These are phyloP conservation scores for Peribolospora kevripleyi DNA, from an alignment of 768 basidiomycete species.

Conservation along the genomic window DNA sequence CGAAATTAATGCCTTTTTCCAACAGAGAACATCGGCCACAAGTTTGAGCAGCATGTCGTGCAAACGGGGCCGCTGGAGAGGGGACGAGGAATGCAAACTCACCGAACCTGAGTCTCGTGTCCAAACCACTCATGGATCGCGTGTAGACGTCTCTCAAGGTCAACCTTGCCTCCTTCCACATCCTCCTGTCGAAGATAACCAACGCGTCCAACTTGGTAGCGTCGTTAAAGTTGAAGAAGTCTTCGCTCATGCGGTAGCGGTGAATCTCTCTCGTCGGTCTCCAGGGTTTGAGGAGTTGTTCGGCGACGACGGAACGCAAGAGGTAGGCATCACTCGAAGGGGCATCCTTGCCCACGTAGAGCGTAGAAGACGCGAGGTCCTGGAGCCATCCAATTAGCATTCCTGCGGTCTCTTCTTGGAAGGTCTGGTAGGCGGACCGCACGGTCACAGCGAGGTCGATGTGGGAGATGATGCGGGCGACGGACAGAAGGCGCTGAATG, in stretches of 20 bases:
- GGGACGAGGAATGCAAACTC: conserved; percentile 15
- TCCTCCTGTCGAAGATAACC: conserved; percentile 14
- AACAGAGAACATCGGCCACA: neutral
- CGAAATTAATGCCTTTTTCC: conserved; percentile 48
- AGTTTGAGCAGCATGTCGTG: neutral
- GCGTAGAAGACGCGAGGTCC: conserved; percentile 7
- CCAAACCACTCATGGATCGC: conserved; percentile 9
- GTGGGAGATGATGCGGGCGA: conserved; percentile 51
- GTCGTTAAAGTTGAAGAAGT: too few relatives aligned
- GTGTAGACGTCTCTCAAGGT: conserved; percentile 16
- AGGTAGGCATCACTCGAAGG: too few relatives aligned
- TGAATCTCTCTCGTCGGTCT: too few relatives aligned
- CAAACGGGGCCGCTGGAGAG: conserved; percentile 3
- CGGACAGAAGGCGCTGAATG: conserved; percentile 37
- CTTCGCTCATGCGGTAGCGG: too few relatives aligned
- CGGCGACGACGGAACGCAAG: too few relatives aligned
- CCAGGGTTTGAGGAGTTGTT: too few relatives aligned
- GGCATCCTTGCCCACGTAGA: neutral
- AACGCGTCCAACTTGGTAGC: conserved; percentile 14
- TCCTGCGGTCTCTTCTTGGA: conserved; percentile 57
- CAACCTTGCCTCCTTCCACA: conserved; percentile 19
- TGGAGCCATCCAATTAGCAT: conserved; percentile 19
- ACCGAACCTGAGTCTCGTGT: conserved; percentile 49
- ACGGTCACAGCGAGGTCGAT: conserved; percentile 83
- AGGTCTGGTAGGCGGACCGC: conserved; percentile 62